A percentile compares a stretch with the other conserved stretches of the same genome.
phyloP scores from a whole-genome alignment of 768 basidiomycete species.

The Lyophyllum atratum region DNA sequence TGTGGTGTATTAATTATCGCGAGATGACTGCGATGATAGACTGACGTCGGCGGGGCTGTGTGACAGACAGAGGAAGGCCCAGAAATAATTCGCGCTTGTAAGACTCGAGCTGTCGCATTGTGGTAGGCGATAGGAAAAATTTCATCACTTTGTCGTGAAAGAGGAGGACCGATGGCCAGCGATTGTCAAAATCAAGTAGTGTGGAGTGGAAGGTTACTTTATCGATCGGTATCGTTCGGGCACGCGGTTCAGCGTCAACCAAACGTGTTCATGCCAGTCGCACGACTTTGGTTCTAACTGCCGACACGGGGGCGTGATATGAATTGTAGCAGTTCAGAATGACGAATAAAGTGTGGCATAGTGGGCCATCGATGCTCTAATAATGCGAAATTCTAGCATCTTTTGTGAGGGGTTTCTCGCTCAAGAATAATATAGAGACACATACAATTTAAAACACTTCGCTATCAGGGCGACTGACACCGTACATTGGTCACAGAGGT shows the following conservation, averaged over 20 bases:
- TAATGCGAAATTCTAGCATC: no score
- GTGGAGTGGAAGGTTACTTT: neutral
- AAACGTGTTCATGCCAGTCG: neutral
- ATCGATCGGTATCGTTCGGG: conserved; percentile 1
- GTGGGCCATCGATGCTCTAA: no score
- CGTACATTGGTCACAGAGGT: neutral
- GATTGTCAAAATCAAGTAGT: neutral
- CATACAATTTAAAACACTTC: neutral
- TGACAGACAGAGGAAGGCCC: neutral
- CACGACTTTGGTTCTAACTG: neutral
- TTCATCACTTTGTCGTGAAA: neutral
- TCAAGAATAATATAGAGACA: neutral
- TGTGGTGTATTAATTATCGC: neutral
- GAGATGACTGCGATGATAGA: neutral
- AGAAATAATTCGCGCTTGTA: neutral
- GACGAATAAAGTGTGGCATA: neutral
- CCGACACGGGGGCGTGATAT: neutral
- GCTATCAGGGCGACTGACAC: no score
- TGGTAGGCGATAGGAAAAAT: neutral
- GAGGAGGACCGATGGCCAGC: neutral
- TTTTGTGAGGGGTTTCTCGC: neutral
- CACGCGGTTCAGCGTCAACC: neutral
- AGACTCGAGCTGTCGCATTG: neutral
- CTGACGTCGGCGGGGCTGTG: neutral
- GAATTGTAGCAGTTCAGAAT: neutral